These are phyloP conservation scores for Aspergillus nomiae DNA, from an alignment of 2,329 filamentous ascomycete species.

Conservation along the genomic window DNA sequence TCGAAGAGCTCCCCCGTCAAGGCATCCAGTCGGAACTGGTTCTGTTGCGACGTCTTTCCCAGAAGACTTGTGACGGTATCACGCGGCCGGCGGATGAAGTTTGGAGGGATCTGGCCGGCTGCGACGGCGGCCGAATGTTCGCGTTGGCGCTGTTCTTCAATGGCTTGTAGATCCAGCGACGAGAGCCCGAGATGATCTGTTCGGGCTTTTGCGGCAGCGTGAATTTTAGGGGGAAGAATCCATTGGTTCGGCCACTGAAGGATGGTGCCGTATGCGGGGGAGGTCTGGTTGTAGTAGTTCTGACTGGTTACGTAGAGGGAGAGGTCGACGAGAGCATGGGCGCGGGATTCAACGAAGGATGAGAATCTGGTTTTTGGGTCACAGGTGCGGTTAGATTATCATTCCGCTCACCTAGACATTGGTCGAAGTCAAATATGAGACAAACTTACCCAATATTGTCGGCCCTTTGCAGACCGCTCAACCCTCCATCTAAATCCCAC, in stretches of 20 bases:
- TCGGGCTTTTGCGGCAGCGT: conserved; percentile 68
- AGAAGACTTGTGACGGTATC: conserved; percentile 64
- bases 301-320: conserved; percentile 87
- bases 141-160: conserved; percentile 42
- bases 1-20: conserved; percentile 71
- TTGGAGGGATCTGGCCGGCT: conserved; percentile 45
- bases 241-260: conserved; percentile 88
- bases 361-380: conserved; percentile 41
- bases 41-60: conserved; percentile 67
- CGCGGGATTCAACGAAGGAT: conserved; percentile 73
- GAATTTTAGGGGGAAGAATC: conserved; percentile 74
- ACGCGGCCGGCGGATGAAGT: conserved; percentile 57
- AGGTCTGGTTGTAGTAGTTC: conserved; percentile 78
- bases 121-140: conserved; percentile 43
- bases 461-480: conserved; percentile 47
- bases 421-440: neutral
- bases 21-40: conserved; percentile 74
- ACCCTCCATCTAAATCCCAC: conserved; percentile 51
- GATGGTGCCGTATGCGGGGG: conserved; percentile 76
- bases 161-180: conserved; percentile 63
- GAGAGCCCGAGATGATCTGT: conserved; percentile 72
- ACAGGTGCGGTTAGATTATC: neutral
- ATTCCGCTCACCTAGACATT: neutral
- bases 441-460: conserved; percentile 53
- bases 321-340: conserved; percentile 78